Conservation (phyloP, 768 basidiomycete genomes). For the Mycena galericulata region DNA sequence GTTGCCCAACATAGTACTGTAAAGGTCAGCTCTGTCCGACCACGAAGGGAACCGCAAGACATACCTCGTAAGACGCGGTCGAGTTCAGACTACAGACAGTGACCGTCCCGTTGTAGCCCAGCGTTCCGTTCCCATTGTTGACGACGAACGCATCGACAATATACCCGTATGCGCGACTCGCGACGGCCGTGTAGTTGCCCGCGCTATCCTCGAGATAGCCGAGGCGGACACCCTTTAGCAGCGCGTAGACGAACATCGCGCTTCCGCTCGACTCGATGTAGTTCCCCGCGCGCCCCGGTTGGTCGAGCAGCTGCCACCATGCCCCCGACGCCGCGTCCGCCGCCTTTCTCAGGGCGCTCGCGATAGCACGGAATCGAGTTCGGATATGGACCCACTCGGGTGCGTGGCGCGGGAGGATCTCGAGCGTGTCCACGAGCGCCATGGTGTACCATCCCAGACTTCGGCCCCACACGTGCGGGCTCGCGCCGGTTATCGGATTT, state of each 20-base stretch:
- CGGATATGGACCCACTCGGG: slow-evolving; percentile 24
- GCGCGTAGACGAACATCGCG: slow-evolving; percentile 42
- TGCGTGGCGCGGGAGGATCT: slow-evolving; percentile 34
- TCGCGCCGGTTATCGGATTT: slow-evolving; percentile 34
- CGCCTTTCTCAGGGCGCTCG: slow-evolving; percentile 20
- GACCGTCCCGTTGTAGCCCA: slow-evolving; percentile 40
- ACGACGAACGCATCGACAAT: slow-evolving; percentile 37
- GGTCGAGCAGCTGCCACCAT: slow-evolving; percentile 44
- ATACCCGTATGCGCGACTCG: slow-evolving; percentile 38
- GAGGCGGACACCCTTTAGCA: slow-evolving; percentile 38
- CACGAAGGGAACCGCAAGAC: background rate
- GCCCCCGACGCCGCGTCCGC: slow-evolving; percentile 36
- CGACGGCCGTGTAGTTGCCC: slow-evolving; percentile 22
- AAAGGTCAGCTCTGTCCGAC: background rate
- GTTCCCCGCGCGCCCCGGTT: slow-evolving; percentile 42
- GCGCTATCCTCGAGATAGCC: slow-evolving; percentile 37
- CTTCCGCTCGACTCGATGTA: slow-evolving; percentile 43
- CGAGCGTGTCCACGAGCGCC: slow-evolving; percentile 38
- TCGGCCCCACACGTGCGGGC: slow-evolving; percentile 36
- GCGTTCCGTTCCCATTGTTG: slow-evolving; percentile 37
- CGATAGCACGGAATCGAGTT: slow-evolving; percentile 17
- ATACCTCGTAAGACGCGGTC: slow-evolving; percentile 29
- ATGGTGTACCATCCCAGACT: slow-evolving; percentile 36
- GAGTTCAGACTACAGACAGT: slow-evolving; percentile 34
- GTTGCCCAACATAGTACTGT: slow-evolving; percentile 39